Conservation (phyloP, 2,329 filamentous ascomycete species). For the Macrophomina pseudophaseolina region DNA sequence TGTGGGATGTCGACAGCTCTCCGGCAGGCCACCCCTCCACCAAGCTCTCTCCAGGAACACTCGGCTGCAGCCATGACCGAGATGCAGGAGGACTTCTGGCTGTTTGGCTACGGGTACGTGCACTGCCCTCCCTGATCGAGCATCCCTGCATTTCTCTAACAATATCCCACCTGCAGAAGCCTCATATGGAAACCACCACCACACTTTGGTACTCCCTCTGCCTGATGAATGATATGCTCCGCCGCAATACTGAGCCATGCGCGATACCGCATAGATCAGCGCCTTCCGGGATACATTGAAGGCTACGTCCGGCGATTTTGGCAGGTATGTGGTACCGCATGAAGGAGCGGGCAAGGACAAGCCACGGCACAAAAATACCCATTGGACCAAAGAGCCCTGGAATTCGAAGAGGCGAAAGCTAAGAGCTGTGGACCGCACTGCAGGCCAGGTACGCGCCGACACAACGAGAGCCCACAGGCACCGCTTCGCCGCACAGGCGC, state of each 20-base stretch:
- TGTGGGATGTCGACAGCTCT: neutral
- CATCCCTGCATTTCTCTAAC: neutral
- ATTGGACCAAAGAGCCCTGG: neutral
- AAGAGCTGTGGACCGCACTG: neutral
- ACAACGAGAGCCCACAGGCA: neutral
- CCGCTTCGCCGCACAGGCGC: neutral
- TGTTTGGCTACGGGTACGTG: slow-evolving; percentile 92
- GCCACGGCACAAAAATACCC: neutral
- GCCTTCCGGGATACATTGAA: slow-evolving; percentile 86
- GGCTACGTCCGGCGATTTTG: slow-evolving; percentile 96
- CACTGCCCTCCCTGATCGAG: slow-evolving; percentile 11
- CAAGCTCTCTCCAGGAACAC: neutral
- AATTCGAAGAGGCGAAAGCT: neutral
- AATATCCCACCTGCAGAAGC: slow-evolving; percentile 62
- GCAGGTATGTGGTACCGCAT: slow-evolving; percentile 72
- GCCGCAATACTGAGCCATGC: neutral
- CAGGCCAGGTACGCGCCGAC: slow-evolving; percentile 41
- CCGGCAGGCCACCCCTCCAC: neutral
- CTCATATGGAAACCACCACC: slow-evolving; percentile 98
- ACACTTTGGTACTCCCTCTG: slow-evolving; percentile 73
- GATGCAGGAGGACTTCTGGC: slow-evolving; percentile 75
- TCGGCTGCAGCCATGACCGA: slow-evolving; percentile 10
- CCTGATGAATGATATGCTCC: neutral
- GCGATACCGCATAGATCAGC: slow-evolving; percentile 65
- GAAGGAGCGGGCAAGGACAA: neutral